These are phyloP conservation scores for Pyrus hybrid DNA, from an alignment of 331 rosid species.

Conservation along the genomic window DNA sequence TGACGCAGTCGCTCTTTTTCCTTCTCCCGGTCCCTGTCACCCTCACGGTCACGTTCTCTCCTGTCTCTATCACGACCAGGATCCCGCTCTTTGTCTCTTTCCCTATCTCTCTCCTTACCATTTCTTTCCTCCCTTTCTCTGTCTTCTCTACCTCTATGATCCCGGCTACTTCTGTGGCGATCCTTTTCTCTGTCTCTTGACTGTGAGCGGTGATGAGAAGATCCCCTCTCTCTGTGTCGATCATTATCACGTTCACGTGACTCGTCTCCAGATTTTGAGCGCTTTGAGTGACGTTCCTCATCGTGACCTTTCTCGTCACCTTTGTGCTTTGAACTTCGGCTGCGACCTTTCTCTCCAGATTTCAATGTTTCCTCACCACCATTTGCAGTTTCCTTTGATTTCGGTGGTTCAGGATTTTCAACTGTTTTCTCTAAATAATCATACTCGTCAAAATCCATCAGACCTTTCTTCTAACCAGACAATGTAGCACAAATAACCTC, in stretches of 20 bases:
- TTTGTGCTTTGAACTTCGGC: conserved; percentile 54
- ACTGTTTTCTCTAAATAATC: conserved; percentile 86
- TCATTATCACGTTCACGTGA: conserved; percentile 45
- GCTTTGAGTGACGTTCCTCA: conserved; percentile 38
- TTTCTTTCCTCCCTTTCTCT: conserved; percentile 43
- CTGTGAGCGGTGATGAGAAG: conserved; percentile 37
- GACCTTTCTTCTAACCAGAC: neutral
- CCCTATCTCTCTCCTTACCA: conserved; percentile 41
- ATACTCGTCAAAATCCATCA: conserved; percentile 87
- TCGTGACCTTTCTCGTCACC: conserved; percentile 33
- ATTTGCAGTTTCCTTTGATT: conserved; percentile 31
- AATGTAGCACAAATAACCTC: neutral
- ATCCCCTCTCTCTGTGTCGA: conserved; percentile 38
- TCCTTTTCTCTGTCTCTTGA: conserved; percentile 60
- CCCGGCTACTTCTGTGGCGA: conserved; percentile 38
- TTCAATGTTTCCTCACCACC: conserved; percentile 38
- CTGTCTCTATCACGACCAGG: conserved; percentile 25
- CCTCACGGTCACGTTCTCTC: conserved; percentile 37
- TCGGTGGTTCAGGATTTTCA: conserved; percentile 49
- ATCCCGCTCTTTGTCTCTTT: conserved; percentile 21
- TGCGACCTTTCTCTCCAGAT: conserved; percentile 43
- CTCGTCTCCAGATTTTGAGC: conserved; percentile 48
- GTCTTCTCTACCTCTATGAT: conserved; percentile 38
- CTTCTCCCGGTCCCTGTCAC: conserved; percentile 39
- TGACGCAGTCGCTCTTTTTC: conserved; percentile 50